A percentile compares a stretch with the other conserved stretches of the same genome.
Conservation (phyloP, 2,329 filamentous ascomycete species). For the Domatiomyces catenatus region DNA sequence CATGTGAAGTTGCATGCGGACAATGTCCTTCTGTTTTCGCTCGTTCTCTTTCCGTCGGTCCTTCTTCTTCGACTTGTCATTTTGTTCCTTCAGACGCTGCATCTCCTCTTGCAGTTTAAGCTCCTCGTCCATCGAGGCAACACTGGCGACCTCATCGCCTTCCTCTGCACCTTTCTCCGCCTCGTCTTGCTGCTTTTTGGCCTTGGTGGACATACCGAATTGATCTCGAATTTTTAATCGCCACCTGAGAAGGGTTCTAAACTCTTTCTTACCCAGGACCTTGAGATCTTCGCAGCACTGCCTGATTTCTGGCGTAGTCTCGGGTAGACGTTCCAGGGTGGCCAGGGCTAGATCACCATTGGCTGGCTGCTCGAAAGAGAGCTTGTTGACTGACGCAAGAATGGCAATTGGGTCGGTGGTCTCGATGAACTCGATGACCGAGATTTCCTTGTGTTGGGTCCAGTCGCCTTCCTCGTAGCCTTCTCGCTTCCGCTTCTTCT, state of each 20-base stretch:
- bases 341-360: conserved; percentile 76
- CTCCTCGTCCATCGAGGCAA: conserved; percentile 90
- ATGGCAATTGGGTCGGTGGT: conserved; percentile 86
- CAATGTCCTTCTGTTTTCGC: conserved; percentile 79
- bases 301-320: conserved; percentile 71
- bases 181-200: conserved; percentile 26
- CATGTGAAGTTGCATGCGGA: conserved; percentile 98
- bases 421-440: conserved; percentile 86
- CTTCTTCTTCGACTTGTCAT: conserved; percentile 61
- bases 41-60: conserved; percentile 82
- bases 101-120: conserved; percentile 78
- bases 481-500: conserved; percentile 93
- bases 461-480: conserved; percentile 96
- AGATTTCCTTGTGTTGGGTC: conserved; percentile 75
- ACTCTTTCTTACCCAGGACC: conserved; percentile 84
- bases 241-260: conserved; percentile 80
- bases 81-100: conserved; percentile 64
- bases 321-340: conserved; percentile 68
- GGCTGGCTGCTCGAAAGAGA: conserved; percentile 65
- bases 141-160: conserved; percentile 60
- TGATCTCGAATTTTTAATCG: conserved; percentile 75
- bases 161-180: conserved; percentile 31
- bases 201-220: conserved; percentile 52
- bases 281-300: conserved; percentile 70
- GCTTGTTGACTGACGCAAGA: conserved; percentile 66